A percentile compares a stretch with the other conserved stretches of the same genome.
Evolutionary conservation across 257 asterid genomes (phyloP).

Genomic region (Solanum chilense): DNA sequence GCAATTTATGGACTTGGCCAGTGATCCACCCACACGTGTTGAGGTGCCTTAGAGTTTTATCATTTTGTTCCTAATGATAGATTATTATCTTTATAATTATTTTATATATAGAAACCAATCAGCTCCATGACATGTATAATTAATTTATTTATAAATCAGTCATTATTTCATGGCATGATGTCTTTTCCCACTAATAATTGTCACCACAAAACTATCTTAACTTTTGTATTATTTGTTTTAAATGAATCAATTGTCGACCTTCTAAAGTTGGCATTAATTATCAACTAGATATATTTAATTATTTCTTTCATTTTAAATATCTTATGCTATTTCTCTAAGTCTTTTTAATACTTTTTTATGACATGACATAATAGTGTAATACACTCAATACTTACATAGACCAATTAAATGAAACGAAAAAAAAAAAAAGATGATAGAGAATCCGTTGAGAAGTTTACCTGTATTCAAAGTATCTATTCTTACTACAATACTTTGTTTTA

Average conservation of each 20-base stretch:
- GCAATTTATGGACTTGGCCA: background rate
- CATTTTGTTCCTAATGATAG: background rate
- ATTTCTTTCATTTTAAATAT: too few relatives aligned
- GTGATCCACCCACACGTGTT: background rate
- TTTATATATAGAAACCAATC: background rate
- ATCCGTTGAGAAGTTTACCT: too few relatives aligned
- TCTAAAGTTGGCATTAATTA: too few relatives aligned
- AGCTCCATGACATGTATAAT: background rate
- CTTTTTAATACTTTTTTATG: too few relatives aligned
- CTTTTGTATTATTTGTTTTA: background rate
- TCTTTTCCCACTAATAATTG: background rate
- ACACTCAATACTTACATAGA: background rate
- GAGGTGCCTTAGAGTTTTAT: background rate
- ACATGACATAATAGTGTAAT: background rate
- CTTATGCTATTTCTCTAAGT: too few relatives aligned
- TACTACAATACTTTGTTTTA: too few relatives aligned
- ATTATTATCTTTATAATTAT: background rate
- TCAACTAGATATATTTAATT: too few relatives aligned
- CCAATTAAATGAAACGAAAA: too few relatives aligned
- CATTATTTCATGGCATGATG: background rate
- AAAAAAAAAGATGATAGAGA: too few relatives aligned
- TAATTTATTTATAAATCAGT: background rate
- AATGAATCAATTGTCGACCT: accelerated
- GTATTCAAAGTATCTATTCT: too few relatives aligned
- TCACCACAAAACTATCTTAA: background rate